phyloP scores from a whole-genome alignment of 2,329 filamentous ascomycete species.

The Phoma herbarum region DNA sequence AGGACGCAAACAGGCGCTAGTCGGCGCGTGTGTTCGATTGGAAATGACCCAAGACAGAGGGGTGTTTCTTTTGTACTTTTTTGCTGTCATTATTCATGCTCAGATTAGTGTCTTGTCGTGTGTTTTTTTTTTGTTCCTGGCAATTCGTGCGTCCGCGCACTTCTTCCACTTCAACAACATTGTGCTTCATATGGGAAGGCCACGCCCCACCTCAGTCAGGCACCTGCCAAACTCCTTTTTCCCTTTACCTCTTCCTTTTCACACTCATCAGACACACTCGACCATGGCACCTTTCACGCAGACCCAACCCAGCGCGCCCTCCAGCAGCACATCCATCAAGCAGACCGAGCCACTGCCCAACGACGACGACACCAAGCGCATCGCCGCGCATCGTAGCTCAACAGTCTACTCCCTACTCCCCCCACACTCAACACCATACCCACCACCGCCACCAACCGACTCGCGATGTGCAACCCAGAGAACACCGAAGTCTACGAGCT shows the following conservation, averaged over 20 bases:
- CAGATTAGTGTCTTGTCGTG: not conserved
- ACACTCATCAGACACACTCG: too few relatives aligned
- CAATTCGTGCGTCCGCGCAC: not conserved
- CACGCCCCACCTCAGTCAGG: not conserved
- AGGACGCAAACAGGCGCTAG: not conserved
- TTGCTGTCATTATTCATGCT: not conserved
- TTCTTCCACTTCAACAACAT: not conserved
- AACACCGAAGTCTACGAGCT: slow-evolving; percentile 2
- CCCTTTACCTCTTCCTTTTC: not conserved
- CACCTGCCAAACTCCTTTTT: too few relatives aligned
- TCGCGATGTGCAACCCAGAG: slow-evolving; percentile 7
- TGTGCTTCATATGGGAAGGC: not conserved
- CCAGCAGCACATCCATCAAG: not conserved
- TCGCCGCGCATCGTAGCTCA: not conserved
- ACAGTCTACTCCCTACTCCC: not conserved
- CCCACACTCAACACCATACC: not conserved
- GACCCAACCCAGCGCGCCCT: too few relatives aligned
- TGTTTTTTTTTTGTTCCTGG: not conserved
- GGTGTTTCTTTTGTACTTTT: not conserved
- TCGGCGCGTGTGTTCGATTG: too few relatives aligned
- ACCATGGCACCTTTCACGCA: too few relatives aligned
- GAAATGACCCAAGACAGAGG: not conserved
- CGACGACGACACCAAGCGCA: not conserved
- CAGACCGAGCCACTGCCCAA: not conserved
- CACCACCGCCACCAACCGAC: not conserved